Evolutionary conservation across 495 filamentous ascomycete species (phyloP), one percentile per base, ranked within the genome.

Genomic region (Aspergillus diversus): DNA sequence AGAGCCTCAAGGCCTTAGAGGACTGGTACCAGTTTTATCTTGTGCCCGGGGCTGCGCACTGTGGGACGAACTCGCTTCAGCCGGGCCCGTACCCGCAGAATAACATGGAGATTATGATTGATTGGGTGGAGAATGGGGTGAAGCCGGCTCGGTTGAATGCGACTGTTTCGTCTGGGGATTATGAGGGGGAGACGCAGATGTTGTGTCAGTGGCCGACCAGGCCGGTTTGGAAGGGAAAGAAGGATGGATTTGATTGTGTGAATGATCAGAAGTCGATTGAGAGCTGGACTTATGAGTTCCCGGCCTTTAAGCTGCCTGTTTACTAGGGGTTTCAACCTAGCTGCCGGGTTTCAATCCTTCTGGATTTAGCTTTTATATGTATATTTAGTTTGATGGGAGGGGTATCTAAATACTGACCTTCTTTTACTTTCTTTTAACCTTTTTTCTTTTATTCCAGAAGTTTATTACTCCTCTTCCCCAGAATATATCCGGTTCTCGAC

Each of bases 11-110:
- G n/a, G 69, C 75, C 51, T 68, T 84, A 55, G 61, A 73, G n/a
- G 81, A 82, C n/a, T 85, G 79, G 74, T 84, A 85, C 67, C 76
- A 76, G 47, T 66, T 84, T 17, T 86, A 77, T 67, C 62, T 84
- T 8, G 66, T 85, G 17, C 81, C 83, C 4, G 83, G 83, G 27
- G 82, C 78, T 5, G 77, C 73, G 0, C 81, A 84, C 71, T 85
- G 81, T 61, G 75, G 68, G 0, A 68, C 77, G 7, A 84, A 82
- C 64, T n/a, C 61, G 8, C 65, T 76, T 7, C 77, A 83, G 65
- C 78, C 80, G 5, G 80, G 80, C 12, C 74, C 75, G 0, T 86
- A 75, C 68, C 82, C 82, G 1, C 69, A 80, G 58, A 66, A 50
- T 64, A 85, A 57, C 71, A 73, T 75, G 68, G 63, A 66, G 51